Conservation (phyloP, 768 basidiomycete genomes). For the Boletus reticulatus region DNA sequence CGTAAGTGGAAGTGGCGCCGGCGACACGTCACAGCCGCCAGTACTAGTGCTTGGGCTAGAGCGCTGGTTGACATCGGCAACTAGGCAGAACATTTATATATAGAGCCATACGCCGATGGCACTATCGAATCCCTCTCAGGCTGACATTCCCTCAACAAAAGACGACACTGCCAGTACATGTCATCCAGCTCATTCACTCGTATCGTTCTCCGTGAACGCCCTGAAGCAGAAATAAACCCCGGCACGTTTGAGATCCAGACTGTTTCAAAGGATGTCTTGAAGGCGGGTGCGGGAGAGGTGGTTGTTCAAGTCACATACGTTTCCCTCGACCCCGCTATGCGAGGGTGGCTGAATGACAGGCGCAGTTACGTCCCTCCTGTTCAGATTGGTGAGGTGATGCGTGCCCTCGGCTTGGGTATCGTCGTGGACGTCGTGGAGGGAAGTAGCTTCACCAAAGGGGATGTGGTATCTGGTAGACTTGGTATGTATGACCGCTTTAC, state of each 20-base stretch:
- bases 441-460: constrained; percentile 60
- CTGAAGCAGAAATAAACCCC: constrained; percentile 61
- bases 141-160: not conserved
- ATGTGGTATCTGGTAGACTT: constrained; percentile 59
- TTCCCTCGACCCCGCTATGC: constrained; percentile 87
- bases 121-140: not conserved
- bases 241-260: constrained; percentile 70
- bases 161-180: constrained; percentile 9
- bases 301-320: constrained; percentile 80
- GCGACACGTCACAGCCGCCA: too few relatives aligned
- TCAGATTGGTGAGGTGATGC: constrained; percentile 77
- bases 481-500: constrained; percentile 42
- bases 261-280: constrained; percentile 48
- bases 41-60: too few relatives aligned
- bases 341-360: constrained; percentile 72
- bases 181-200: constrained; percentile 47
- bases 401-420: constrained; percentile 62
- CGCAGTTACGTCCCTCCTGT: constrained; percentile 74
- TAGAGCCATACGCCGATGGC: not conserved
- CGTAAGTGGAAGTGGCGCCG: too few relatives aligned
- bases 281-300: constrained; percentile 51
- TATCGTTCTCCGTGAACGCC: constrained; percentile 77
- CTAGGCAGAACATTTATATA: not conserved
- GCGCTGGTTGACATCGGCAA: too few relatives aligned
- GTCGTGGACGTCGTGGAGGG: constrained; percentile 58